These are phyloP conservation scores for Schwanniomyces polymorphus DNA, from an alignment of 805 yeast species.

Conservation along the genomic window DNA sequence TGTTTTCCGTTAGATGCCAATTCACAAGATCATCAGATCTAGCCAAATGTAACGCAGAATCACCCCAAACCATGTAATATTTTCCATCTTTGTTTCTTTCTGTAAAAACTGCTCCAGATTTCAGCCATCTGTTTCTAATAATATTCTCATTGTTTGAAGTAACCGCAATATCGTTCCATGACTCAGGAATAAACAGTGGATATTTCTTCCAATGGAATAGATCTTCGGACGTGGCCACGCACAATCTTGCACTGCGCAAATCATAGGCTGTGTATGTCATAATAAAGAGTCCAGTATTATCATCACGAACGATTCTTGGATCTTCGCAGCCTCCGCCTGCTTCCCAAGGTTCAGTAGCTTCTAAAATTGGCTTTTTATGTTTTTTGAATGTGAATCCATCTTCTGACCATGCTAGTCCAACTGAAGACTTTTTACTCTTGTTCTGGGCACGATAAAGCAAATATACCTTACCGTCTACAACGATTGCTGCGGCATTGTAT, in stretches of 20 bases:
- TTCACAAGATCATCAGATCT: conserved; percentile 31
- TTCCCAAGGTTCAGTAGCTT: conserved; percentile 41
- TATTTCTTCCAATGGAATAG: conserved; percentile 38
- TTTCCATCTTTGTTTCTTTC: conserved; percentile 31
- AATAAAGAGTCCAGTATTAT: conserved; percentile 30
- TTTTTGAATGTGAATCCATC: conserved; percentile 37
- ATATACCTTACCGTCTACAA: conserved; percentile 34
- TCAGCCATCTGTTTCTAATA: conserved; percentile 39
- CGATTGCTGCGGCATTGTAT: conserved; percentile 45
- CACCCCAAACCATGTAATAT: conserved; percentile 47
- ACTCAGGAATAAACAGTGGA: conserved; percentile 30
- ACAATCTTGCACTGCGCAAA: conserved; percentile 30
- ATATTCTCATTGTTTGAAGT: conserved; percentile 20
- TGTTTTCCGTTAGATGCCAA: conserved; percentile 26
- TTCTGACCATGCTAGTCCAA: conserved; percentile 42
- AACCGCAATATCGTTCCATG: conserved; percentile 35
- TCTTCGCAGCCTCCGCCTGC: conserved; percentile 43
- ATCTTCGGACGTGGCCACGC: conserved; percentile 38
- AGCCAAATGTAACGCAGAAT: conserved; percentile 37
- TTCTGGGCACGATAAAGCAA: conserved; percentile 42
- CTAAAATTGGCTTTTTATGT: conserved; percentile 29
- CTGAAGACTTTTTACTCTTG: conserved; percentile 27
- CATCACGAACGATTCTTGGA: conserved; percentile 42
- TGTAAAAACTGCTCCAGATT: conserved; percentile 40
- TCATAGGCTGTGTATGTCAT: conserved; percentile 45